phyloP scores from a whole-genome alignment of 1,139 yeast species.

The Candida buenavistaensis region DNA sequence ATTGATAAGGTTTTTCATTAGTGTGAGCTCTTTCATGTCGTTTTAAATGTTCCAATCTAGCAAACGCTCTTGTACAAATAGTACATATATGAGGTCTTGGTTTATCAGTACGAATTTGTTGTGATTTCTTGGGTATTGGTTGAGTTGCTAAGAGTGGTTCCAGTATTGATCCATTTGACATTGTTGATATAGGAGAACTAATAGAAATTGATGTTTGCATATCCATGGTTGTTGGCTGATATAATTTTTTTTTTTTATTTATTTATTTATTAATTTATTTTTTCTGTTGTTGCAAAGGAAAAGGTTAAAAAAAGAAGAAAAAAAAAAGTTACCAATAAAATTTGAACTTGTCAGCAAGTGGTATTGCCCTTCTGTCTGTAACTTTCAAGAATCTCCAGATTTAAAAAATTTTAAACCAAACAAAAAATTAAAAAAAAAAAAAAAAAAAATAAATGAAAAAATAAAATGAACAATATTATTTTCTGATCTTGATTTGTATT shows the following conservation, averaged over 20 bases:
- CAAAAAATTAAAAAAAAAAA: too few species aligned
- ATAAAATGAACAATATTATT: too few species aligned
- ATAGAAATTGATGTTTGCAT: constrained; percentile 12
- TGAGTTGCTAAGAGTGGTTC: constrained; percentile 26
- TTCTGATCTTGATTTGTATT: too few species aligned
- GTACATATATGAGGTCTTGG: constrained; percentile 91
- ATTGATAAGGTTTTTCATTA: constrained; percentile 87
- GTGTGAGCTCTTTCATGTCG: constrained; percentile 96
- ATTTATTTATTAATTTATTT: not conserved
- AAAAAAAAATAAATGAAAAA: too few species aligned
- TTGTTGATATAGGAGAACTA: constrained; percentile 10
- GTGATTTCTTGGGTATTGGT: constrained; percentile 86
- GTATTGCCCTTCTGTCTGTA: too few species aligned
- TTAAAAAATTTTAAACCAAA: too few species aligned
- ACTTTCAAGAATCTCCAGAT: too few species aligned
- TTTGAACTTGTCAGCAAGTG: too few species aligned
- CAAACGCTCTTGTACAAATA: constrained; percentile 95
- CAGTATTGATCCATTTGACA: constrained; percentile 6
- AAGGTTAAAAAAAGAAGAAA: too few species aligned
- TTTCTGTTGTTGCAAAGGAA: too few species aligned
- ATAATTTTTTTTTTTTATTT: constrained; percentile 1
- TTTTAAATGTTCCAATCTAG: constrained; percentile 88
- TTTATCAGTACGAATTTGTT: constrained; percentile 80
- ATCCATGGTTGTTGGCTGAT: constrained; percentile 4
- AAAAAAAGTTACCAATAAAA: too few species aligned